Evolutionary conservation across 345 rosid species (phyloP), one percentile per base, ranked within the genome.

Genomic region (Pugionium cornutum): DNA sequence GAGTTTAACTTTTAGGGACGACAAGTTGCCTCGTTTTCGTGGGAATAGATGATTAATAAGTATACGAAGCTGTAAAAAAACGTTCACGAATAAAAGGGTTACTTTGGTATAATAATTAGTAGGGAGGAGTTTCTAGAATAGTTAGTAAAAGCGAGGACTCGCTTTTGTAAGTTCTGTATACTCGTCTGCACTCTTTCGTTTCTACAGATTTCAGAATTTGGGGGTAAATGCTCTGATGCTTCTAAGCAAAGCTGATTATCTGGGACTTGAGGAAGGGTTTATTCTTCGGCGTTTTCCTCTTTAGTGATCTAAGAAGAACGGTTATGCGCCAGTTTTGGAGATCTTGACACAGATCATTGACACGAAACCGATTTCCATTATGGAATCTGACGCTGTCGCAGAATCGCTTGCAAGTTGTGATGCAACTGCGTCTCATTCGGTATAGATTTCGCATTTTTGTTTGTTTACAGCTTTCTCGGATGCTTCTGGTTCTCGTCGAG

Each of bases 301-400:
- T 48, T 70, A 43, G 31, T 26, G 67, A 58, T 58, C 52, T 18
- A 39, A 3, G 4, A 45, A 6, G 7, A 37, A 66, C 45, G 44
- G 62, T 59, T 73, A 66, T 59, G 77, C 44, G n/a, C n/a, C n/a
- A n/a, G n/a, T n/a, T n/a, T n/a, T n/a, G n/a, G 39, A 47, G 77
- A 73, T 72, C 71, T 66, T 44, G 48, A 44, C 58, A 30, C 63
- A 36, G 57, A 73, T 73, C 76, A 62, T 32, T 40, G 25, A 45
- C 11, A 42, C 53, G 39, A 55, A 42, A 57, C 7, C 66, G 35
- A 62, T 53, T 53, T 18, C 8, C 27, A 6, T 55, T 11, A 72
- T 72, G 76, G 76, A 72, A 53, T 59, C 66, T 49, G 18, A 18
- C 40, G 8, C 65, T 58, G 8, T 68, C 33, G 42, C 58, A 6